These are phyloP conservation scores for Aspergillus pseudoviridinutans DNA, from an alignment of 2,329 filamentous ascomycete species.

Conservation along the genomic window DNA sequence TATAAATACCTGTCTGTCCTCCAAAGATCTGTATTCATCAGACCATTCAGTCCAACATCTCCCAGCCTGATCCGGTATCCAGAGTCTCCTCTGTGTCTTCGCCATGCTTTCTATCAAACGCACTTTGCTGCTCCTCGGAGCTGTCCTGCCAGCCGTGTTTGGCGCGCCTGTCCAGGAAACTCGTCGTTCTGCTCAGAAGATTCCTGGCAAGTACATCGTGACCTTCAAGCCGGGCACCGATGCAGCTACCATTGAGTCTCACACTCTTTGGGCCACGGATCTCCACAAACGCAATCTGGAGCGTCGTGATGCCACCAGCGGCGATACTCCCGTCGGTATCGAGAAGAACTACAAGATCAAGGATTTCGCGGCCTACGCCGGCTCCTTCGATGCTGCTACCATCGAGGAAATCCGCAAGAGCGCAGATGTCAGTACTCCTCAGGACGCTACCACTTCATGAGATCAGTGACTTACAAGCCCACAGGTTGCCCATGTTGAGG, in stretches of 20 bases:
- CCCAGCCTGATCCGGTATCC: not conserved
- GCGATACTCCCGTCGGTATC: constrained; percentile 25
- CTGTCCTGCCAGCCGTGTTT: constrained; percentile 20
- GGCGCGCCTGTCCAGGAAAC: constrained; percentile 12
- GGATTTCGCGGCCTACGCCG: constrained; percentile 42
- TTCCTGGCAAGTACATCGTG: constrained; percentile 23
- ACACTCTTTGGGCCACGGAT: constrained; percentile 18
- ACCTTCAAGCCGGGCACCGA: constrained; percentile 20
- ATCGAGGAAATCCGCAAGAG: constrained; percentile 37
- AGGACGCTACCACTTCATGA: not conserved
- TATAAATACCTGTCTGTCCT: constrained; percentile 7
- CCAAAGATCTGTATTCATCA: not conserved
- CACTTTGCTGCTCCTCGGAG: constrained; percentile 18
- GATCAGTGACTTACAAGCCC: not conserved
- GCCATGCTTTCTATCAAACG: constrained; percentile 20
- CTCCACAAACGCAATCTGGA: constrained; percentile 18
- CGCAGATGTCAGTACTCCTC: constrained; percentile 27
- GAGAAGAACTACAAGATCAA: constrained; percentile 43
- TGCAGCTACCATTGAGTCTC: constrained; percentile 14
- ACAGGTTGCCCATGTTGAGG: constrained; percentile 24
- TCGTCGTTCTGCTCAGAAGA: constrained; percentile 9
- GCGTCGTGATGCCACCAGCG: constrained; percentile 7
- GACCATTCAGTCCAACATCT: not conserved
- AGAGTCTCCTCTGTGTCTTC: not conserved
- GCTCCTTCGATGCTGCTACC: constrained; percentile 43